phyloP scores from a whole-genome alignment of 306 rosid genomes.

The Luffa acutangula region DNA sequence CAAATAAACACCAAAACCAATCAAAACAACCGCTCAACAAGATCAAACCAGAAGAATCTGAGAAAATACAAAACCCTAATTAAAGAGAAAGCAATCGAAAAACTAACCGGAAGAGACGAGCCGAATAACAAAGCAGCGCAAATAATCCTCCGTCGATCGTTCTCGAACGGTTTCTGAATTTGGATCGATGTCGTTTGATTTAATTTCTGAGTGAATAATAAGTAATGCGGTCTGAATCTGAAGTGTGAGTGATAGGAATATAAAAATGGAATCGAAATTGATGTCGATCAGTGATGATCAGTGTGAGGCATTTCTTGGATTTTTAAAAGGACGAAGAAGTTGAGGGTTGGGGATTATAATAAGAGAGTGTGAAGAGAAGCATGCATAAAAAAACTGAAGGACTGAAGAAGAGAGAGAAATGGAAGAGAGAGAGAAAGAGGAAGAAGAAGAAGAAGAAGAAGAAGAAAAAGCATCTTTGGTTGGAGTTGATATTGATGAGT shows the following conservation, averaged over 20 bases:
- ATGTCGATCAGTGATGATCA: background rate
- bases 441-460: background rate
- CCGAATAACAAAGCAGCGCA: no score
- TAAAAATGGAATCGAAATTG: background rate
- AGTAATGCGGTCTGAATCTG: background rate
- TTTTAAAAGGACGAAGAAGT: background rate
- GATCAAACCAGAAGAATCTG: background rate
- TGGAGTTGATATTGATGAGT: background rate
- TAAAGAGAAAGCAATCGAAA: background rate
- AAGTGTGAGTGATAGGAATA: background rate
- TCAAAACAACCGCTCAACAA: background rate
- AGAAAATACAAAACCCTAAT: background rate
- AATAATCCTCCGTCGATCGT: no score
- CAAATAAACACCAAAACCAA: background rate
- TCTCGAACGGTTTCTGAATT: background rate
- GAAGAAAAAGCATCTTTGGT: background rate
- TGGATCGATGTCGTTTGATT: background rate
- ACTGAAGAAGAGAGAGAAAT: background rate
- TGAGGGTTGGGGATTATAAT: background rate
- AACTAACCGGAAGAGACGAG: background rate
- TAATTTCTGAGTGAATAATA: background rate
- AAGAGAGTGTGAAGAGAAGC: background rate
- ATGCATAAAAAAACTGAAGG: background rate
- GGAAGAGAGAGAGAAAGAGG: background rate
- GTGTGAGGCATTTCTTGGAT: background rate